Base-by-base conservation (phyloP, 176 grass and related monocot genomes). In the Carex kokanica region DNA sequence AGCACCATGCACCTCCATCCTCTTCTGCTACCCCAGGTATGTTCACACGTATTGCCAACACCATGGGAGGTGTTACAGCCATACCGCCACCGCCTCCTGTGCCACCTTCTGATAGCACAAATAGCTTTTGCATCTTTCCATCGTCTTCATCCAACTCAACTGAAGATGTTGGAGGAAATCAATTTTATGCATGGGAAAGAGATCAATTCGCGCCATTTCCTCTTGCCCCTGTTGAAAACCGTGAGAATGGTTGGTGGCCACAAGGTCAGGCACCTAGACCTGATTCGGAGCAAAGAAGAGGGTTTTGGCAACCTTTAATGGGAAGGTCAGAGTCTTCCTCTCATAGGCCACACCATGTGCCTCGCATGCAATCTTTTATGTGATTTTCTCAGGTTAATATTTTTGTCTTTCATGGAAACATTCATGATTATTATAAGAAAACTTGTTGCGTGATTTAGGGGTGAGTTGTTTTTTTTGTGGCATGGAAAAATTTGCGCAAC, bases 181-280 rank as follows among this genome's bases (percentile, higher is more conserved):
- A 72, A 79, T 91, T 91, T 89, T 93, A 91, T 34, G 87, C 90
- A 20, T 94, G 95, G 92, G 95, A 98, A 54, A 86, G 87, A 2
- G 92, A 98, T 24, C 81, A 85, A 32, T 92, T 94, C 1, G 85
- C 94, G 0, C 86, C 92, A 2, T 92, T 92, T 64, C 95, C 88
- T 10, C 88, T 94, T 54, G 79, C 83, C 40, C 92, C 88, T 0
- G 81, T 94, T 6, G 92, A 94, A 69, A 77, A 47, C 31, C 87
- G 90, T 2, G 95, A 94, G 74, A 78, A 89, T 47, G 85, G 82
- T 85, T 93, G 92, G 88, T 91, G 94, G 94, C 36, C 59, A 41
- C 79, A 82, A 47, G 61, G 78, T 61, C 69, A 73, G 41, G 40
- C 71, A 17, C 45, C 71, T 27, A 53, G 71, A 29, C 61, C 59